Conservation (phyloP, 2,329 filamentous ascomycete genomes). For the Colletotrichum higginsianum region DNA sequence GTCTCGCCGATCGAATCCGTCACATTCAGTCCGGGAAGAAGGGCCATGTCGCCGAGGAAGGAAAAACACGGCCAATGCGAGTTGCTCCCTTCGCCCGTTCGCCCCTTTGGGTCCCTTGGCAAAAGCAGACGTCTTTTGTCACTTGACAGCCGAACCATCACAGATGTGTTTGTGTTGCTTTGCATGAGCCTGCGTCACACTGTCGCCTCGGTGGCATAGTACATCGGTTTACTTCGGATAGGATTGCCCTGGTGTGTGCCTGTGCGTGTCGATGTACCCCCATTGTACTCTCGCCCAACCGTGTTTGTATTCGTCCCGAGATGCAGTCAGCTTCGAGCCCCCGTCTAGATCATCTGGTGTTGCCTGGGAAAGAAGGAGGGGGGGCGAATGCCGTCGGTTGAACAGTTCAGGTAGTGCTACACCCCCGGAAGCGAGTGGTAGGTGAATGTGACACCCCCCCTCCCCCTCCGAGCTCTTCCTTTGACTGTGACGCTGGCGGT, state of each 20-base stretch:
- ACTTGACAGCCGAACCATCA: background rate
- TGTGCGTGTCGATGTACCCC: background rate
- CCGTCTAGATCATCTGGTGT: background rate
- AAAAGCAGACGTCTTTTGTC: background rate
- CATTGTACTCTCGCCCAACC: conserved; percentile 2
- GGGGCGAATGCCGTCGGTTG: background rate
- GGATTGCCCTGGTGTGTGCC: background rate
- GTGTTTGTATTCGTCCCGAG: background rate
- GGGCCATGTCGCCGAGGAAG: conserved; percentile 5
- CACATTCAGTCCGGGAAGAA: background rate
- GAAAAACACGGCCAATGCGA: background rate
- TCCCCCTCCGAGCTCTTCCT: background rate
- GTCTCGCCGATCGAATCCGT: background rate
- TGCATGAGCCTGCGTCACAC: background rate
- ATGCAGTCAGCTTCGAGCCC: conserved; percentile 13
- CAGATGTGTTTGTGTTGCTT: background rate
- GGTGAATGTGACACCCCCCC: background rate
- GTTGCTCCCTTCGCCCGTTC: background rate
- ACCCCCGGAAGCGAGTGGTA: background rate
- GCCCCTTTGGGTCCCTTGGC: background rate
- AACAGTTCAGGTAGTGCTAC: background rate
- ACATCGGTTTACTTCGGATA: background rate
- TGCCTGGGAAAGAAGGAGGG: background rate
- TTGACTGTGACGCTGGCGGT: conserved; percentile 8
- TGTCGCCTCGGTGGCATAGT: background rate